A percentile compares a stretch with the other conserved stretches of the same genome.
Evolutionary conservation across 2,329 filamentous ascomycete genomes (phyloP).

Genomic region (Fusarium ramigenum): DNA sequence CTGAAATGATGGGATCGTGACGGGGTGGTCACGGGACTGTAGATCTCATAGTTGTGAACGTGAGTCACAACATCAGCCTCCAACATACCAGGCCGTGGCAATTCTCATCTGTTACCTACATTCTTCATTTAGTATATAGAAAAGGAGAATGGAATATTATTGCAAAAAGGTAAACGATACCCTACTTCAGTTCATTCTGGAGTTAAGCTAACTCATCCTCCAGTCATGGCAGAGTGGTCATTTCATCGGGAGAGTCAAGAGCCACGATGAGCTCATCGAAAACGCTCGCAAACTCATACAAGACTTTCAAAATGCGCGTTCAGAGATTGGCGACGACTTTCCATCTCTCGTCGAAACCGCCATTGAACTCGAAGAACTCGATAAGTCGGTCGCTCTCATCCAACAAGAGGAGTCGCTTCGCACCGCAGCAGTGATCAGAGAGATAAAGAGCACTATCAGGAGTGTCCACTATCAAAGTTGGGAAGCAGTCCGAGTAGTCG

Average conservation of each 20-base stretch:
- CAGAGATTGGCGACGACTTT: not conserved
- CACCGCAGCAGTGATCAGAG: not conserved
- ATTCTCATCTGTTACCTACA: not conserved
- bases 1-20: not conserved
- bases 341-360: not conserved
- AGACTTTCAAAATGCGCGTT: not conserved
- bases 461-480: not conserved
- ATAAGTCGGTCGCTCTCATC: not conserved
- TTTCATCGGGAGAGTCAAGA: not conserved
- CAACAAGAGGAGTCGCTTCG: not conserved
- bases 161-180: not conserved
- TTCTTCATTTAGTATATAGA: not conserved
- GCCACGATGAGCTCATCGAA: not conserved
- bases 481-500: not conserved
- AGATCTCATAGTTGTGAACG: not conserved
- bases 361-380: not conserved
- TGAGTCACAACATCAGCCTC: not conserved
- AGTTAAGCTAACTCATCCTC: not conserved
- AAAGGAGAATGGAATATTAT: not conserved
- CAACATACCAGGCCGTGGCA: not conserved
- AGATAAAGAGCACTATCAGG: not conserved
- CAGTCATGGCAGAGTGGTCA: not conserved
- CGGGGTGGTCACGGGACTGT: not conserved
- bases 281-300: not conserved
- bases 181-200: not conserved